A percentile compares a stretch with the other conserved stretches of the same genome.
Conservation (phyloP, 2,329 filamentous ascomycete genomes). For the Exophiala bonariae region DNA sequence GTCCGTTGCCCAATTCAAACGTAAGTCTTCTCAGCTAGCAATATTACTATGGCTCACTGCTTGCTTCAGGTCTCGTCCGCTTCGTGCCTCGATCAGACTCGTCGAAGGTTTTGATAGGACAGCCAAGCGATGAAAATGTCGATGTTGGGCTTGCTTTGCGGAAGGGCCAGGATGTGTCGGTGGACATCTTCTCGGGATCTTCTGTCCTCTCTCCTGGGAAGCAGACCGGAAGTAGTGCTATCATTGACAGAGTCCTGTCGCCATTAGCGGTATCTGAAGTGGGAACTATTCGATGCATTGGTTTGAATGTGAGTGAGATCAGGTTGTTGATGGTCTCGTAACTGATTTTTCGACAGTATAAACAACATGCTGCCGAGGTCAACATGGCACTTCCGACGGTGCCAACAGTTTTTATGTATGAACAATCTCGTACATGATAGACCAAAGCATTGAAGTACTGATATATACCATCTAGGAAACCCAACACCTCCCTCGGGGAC, state of each 20-base stretch:
- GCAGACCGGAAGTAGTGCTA: conserved; percentile 50
- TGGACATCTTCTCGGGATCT: conserved; percentile 57
- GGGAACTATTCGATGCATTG: conserved; percentile 46
- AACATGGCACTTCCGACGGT: conserved; percentile 37
- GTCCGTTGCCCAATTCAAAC: conserved; percentile 9
- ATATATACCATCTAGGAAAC: conserved; percentile 21
- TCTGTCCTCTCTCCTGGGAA: conserved; percentile 58
- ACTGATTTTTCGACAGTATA: conserved; percentile 30
- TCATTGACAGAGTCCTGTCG: conserved; percentile 39
- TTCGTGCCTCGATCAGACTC: conserved; percentile 56
- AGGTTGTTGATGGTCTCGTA: background rate
- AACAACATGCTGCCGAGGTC: conserved; percentile 41
- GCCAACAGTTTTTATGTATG: conserved; percentile 38
- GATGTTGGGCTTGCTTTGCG: conserved; percentile 61
- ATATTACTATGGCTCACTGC: too few relatives aligned
- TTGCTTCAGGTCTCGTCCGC: conserved; percentile 59
- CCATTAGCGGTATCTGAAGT: conserved; percentile 38
- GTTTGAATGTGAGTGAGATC: conserved; percentile 38
- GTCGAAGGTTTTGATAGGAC: conserved; percentile 54
- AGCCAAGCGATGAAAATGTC: conserved; percentile 52
- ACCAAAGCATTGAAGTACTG: too few relatives aligned
- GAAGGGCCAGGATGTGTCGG: conserved; percentile 57
- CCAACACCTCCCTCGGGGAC: conserved; percentile 36
- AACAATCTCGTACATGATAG: background rate
- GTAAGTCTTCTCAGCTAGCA: conserved; percentile 6